Evolutionary conservation across 805 yeast genomes (phyloP).

Genomic region (Starmerella geochares): DNA sequence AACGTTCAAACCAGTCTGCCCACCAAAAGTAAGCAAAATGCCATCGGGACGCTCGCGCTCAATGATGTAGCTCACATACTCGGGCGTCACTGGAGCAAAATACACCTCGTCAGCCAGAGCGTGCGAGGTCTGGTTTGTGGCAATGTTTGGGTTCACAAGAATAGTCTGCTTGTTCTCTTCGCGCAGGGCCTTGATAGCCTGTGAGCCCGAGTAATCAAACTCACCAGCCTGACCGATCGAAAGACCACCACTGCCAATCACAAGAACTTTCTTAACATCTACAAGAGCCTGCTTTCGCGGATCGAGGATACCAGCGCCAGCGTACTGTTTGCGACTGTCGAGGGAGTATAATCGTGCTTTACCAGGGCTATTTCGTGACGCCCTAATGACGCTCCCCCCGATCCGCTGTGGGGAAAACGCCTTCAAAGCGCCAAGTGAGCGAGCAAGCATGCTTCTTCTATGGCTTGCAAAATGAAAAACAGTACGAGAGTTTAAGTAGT

Average conservation of each 20-base stretch:
- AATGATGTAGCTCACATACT: conserved; percentile 86
- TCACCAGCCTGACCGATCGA: conserved; percentile 98
- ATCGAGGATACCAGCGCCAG: conserved; percentile 34
- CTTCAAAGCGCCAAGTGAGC: conserved; percentile 15
- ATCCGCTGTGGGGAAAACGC: conserved; percentile 12
- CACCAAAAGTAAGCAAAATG: conserved; percentile 91
- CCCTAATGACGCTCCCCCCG: conserved; percentile 15
- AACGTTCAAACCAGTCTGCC: conserved; percentile 94
- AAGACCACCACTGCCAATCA: conserved; percentile 94
- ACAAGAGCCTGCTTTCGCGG: conserved; percentile 40
- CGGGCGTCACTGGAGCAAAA: conserved; percentile 93
- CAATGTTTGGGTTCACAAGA: conserved; percentile 88
- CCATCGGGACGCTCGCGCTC: conserved; percentile 97
- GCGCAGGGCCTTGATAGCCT: conserved; percentile 88
- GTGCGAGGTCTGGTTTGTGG: conserved; percentile 93
- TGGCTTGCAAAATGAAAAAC: background rate
- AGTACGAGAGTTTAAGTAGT: background rate
- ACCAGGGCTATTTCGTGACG: conserved; percentile 20
- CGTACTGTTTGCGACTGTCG: conserved; percentile 26
- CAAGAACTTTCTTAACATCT: conserved; percentile 76
- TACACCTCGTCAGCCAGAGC: conserved; percentile 91
- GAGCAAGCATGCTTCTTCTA: conserved; percentile 13
- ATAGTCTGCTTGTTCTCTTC: conserved; percentile 82
- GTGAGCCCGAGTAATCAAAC: conserved; percentile 90
- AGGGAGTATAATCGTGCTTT: conserved; percentile 19